phyloP scores from a whole-genome alignment of 1,284 basidiomycete species.

The Blastosporella zonata region DNA sequence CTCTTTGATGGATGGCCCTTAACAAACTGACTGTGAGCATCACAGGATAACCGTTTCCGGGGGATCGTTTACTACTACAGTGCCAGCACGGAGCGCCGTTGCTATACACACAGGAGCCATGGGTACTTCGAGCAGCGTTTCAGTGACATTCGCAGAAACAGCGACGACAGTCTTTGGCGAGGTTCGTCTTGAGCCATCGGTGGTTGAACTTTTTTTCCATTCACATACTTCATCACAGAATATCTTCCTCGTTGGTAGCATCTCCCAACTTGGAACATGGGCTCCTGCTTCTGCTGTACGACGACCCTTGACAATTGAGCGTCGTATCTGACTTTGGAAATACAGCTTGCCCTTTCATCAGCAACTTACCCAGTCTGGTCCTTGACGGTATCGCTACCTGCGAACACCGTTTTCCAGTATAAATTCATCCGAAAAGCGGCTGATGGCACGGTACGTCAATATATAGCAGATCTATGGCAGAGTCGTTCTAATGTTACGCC shows the following conservation, averaged over 20 bases:
- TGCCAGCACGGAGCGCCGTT: slow-evolving; percentile 52
- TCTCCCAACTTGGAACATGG: slow-evolving; percentile 54
- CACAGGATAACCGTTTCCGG: slow-evolving; percentile 48
- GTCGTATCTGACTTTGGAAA: background rate
- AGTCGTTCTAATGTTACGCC: background rate
- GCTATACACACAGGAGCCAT: slow-evolving; percentile 54
- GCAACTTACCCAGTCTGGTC: slow-evolving; percentile 57
- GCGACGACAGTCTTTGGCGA: slow-evolving; percentile 57
- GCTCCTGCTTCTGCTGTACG: slow-evolving; percentile 43
- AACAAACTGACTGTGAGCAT: background rate
- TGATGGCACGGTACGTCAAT: slow-evolving; percentile 45
- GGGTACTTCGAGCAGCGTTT: slow-evolving; percentile 25
- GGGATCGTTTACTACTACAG: slow-evolving; percentile 50
- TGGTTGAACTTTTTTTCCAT: background rate
- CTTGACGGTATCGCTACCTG: slow-evolving; percentile 46
- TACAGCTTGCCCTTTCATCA: slow-evolving; percentile 51
- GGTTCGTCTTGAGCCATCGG: slow-evolving; percentile 29
- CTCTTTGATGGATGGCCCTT: background rate
- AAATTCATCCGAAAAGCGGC: slow-evolving; percentile 60
- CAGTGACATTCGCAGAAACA: slow-evolving; percentile 49
- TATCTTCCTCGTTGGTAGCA: slow-evolving; percentile 56
- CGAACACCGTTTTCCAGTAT: slow-evolving; percentile 50
- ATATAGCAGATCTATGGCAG: background rate
- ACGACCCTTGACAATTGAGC: background rate
- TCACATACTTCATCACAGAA: slow-evolving; percentile 35